Percentiles rank a stretch among this genome's conserved stretches.
Conservation (phyloP, 768 basidiomycete species). For the Podaxis sp. region DNA sequence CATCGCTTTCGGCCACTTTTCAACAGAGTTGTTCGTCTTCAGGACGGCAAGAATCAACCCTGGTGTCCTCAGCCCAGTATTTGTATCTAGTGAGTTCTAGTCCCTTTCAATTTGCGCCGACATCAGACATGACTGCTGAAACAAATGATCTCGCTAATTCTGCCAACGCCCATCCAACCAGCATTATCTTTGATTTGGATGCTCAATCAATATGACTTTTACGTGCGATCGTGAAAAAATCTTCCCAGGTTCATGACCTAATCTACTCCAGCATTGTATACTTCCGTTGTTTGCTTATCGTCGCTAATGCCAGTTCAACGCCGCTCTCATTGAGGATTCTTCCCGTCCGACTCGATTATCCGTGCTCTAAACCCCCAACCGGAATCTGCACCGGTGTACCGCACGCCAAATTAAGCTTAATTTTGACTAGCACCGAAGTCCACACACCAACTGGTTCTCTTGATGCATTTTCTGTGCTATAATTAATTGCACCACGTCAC, state of each 20-base stretch:
- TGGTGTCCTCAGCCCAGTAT: constrained; percentile 68
- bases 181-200: constrained; percentile 81
- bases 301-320: background rate
- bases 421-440: no score
- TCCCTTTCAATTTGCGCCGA: background rate
- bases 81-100: constrained; percentile 77
- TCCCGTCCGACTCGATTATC: background rate
- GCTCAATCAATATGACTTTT: constrained; percentile 79
- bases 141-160: constrained; percentile 14
- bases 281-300: background rate
- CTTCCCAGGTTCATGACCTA: background rate
- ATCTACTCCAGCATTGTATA: background rate
- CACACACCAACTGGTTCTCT: no score
- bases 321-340: background rate
- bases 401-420: no score
- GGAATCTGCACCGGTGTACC: no score
- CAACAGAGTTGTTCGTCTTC: constrained; percentile 82
- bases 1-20: constrained; percentile 88
- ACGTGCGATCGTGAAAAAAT: constrained; percentile 44
- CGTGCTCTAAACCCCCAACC: background rate
- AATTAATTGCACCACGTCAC: no score
- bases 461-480: no score
- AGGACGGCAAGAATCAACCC: constrained; percentile 63
- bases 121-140: constrained; percentile 6
- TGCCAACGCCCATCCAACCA: constrained; percentile 28